Evolutionary conservation across 139 green algal species (phyloP).

Genomic region (Mesostigma viride): DNA sequence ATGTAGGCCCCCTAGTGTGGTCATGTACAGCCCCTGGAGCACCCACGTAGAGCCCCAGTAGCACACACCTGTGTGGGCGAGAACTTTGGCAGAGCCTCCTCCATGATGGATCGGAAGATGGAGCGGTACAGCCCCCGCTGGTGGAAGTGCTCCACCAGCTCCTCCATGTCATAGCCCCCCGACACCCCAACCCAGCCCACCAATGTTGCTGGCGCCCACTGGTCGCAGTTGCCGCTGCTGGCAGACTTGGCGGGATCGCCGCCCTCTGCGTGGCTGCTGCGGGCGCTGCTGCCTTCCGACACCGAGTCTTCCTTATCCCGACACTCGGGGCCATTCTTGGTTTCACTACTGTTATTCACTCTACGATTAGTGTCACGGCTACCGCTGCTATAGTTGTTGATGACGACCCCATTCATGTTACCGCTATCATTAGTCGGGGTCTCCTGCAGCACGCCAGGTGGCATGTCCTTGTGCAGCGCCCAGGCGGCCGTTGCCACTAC

Average conservation of each 20-base stretch:
- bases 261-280: not conserved
- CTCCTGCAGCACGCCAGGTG: too few relatives aligned
- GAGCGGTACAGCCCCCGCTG: constrained; percentile 53
- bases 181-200: constrained; percentile 50
- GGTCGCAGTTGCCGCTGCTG: too few relatives aligned
- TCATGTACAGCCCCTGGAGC: not conserved
- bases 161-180: constrained; percentile 66
- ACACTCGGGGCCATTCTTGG: constrained; percentile 14
- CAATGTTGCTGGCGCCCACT: constrained; percentile 42
- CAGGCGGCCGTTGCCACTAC: too few relatives aligned
- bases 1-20: too few relatives aligned
- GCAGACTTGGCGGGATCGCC: not conserved
- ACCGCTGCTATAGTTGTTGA: too few relatives aligned
- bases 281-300: too few relatives aligned
- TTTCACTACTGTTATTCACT: too few relatives aligned
- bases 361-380: too few relatives aligned
- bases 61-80: not conserved
- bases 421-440: too few relatives aligned
- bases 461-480: too few relatives aligned
- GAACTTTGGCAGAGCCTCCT: not conserved
- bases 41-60: not conserved
- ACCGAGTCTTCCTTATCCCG: constrained; percentile 53
- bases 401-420: too few relatives aligned
- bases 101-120: constrained; percentile 12
- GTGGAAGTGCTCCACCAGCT: constrained; percentile 67